Percentiles rank a stretch among this genome's conserved stretches.
Evolutionary conservation across 148 eudicot species (phyloP).

Genomic region (Tetragonia tetragonoides): DNA sequence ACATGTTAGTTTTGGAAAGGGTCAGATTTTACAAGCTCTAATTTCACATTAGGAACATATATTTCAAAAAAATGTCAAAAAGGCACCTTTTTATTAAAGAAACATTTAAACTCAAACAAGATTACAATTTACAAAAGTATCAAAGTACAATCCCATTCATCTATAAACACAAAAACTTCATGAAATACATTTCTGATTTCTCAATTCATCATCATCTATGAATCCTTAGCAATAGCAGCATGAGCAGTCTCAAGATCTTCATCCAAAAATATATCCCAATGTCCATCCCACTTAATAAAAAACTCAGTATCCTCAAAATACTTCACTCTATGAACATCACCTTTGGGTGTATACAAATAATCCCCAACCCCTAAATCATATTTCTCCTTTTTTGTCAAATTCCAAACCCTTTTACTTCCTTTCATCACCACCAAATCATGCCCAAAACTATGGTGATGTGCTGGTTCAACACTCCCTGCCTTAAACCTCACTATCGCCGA

Average conservation of each 20-base stretch:
- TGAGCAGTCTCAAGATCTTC: slow-evolving; percentile 76
- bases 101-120: too few relatives aligned
- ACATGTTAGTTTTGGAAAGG: too few relatives aligned
- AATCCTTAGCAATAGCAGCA: slow-evolving; percentile 46
- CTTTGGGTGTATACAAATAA: slow-evolving; percentile 78
- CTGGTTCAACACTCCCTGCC: slow-evolving; percentile 87
- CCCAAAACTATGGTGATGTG: slow-evolving; percentile 80
- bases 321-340: slow-evolving; percentile 84
- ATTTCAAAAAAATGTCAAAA: too few relatives aligned
- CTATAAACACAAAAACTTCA: neutral
- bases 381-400: slow-evolving; percentile 59
- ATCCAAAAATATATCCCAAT: slow-evolving; percentile 81
- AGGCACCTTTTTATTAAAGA: too few relatives aligned
- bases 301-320: slow-evolving; percentile 90
- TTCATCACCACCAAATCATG: slow-evolving; percentile 77
- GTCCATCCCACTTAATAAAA: slow-evolving; percentile 92
- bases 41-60: too few relatives aligned
- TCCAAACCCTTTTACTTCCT: slow-evolving; percentile 90
- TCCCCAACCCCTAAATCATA: slow-evolving; percentile 62
- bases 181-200: neutral
- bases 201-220: neutral
- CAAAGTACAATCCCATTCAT: neutral
- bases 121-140: neutral
- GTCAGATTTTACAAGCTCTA: too few relatives aligned
- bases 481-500: slow-evolving; percentile 73